A percentile compares a stretch with the other conserved stretches of the same genome.
Evolutionary conservation across 1,139 yeast genomes (phyloP).

Genomic region (Blastobotrys illinoisensis): DNA sequence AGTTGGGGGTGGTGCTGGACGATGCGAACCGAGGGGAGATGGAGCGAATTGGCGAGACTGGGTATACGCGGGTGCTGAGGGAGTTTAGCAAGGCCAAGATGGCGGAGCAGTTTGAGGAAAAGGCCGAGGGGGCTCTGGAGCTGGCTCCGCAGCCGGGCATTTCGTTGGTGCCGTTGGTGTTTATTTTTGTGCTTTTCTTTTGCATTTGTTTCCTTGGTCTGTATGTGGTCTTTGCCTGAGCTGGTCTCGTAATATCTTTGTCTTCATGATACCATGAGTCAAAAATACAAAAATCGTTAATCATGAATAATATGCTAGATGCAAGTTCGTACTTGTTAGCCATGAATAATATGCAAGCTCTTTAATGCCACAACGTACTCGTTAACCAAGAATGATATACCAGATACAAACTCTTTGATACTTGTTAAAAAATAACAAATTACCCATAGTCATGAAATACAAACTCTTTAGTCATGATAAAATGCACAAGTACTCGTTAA

Average conservation of each 20-base stretch:
- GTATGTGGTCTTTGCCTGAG: neutral
- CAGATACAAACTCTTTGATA: too few relatives aligned
- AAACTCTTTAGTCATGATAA: too few relatives aligned
- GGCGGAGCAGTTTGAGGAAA: constrained; percentile 48
- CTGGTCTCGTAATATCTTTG: neutral
- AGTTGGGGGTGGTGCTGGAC: constrained; percentile 42
- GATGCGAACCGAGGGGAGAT: constrained; percentile 31
- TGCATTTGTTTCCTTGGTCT: neutral
- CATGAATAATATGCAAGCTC: too few relatives aligned
- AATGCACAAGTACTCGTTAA: too few relatives aligned
- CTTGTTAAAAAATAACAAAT: too few relatives aligned
- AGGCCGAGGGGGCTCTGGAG: constrained; percentile 11
- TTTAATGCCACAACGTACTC: too few relatives aligned
- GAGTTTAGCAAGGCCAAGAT: constrained; percentile 58
- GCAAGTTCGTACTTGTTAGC: too few relatives aligned
- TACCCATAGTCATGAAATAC: too few relatives aligned
- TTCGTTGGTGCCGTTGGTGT: neutral
- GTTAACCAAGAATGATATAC: too few relatives aligned
- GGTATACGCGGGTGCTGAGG: constrained; percentile 45
- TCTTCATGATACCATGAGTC: too few relatives aligned
- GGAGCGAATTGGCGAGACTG: constrained; percentile 43
- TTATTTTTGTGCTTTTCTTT: neutral
- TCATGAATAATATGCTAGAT: too few relatives aligned
- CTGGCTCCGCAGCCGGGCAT: neutral
- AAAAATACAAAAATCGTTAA: too few relatives aligned